A percentile compares a stretch with the other conserved stretches of the same genome.
phyloP scores from a whole-genome alignment of 1,284 basidiomycete species.

The Tylopilus sp. region DNA sequence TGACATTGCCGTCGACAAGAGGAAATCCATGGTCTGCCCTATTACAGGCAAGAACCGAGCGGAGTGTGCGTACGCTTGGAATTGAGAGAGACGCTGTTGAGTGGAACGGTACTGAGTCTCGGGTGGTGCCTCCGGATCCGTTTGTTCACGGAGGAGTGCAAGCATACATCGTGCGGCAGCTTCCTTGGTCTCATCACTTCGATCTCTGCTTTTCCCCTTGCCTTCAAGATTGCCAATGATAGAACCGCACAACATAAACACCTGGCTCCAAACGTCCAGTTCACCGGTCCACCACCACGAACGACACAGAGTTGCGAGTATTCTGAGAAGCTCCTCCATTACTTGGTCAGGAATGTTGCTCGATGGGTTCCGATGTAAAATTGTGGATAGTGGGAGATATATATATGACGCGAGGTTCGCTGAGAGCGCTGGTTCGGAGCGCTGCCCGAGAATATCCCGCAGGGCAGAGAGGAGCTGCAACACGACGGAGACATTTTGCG shows the following conservation, averaged over 20 bases:
- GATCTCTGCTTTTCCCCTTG: constrained; percentile 58
- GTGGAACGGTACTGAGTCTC: constrained; percentile 26
- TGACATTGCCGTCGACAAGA: constrained; percentile 59
- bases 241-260: constrained; percentile 79
- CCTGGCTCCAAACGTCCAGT: constrained; percentile 71
- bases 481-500: constrained; percentile 49
- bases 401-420: constrained; percentile 76
- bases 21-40: constrained; percentile 77
- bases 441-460: constrained; percentile 43
- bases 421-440: constrained; percentile 47
- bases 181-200: constrained; percentile 77
- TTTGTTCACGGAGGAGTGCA: constrained; percentile 53
- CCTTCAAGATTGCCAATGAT: constrained; percentile 60
- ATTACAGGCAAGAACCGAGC: constrained; percentile 70
- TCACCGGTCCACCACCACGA: constrained; percentile 78
- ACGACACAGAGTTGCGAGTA: constrained; percentile 61
- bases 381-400: constrained; percentile 82
- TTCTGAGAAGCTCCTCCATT: constrained; percentile 70
- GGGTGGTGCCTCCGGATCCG: constrained; percentile 38
- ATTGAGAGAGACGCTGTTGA: constrained; percentile 41
- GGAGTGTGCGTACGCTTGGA: constrained; percentile 49
- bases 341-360: constrained; percentile 73
- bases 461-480: constrained; percentile 54
- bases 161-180: constrained; percentile 59
- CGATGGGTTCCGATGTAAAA: constrained; percentile 72